Base-by-base conservation (phyloP, 2,329 filamentous ascomycete genomes). In the Arthrobotrys iridis region DNA sequence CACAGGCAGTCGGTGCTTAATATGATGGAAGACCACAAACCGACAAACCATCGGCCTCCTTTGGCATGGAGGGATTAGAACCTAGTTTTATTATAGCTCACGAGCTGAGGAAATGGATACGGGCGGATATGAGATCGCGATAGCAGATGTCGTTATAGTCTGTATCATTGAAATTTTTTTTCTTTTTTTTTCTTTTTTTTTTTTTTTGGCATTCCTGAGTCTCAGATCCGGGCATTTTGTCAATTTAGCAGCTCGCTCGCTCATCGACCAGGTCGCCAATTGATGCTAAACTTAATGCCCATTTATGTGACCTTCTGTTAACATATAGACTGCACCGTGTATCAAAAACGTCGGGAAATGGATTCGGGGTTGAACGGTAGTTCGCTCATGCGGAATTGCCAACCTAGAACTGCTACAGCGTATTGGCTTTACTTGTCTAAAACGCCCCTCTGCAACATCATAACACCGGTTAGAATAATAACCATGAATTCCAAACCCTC, bases 81-180 rank as follows among this genome's bases (percentile, higher is more conserved):
- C n/a, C n/a, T n/a, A n/a, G n/a, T n/a, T n/a, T n/a, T n/a, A n/a
- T n/a, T 46, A 18, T 35, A 43, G 24, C 37, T 46, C 65, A 67
- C 46, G 52, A 67, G 2, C 30, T 22, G n/a, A 71, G 55, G 37
- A 63, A 71, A 4, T 50, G 11, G 37, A 57, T 57, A 26, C 57
- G 18, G 41, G 18, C 8, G n/a, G 18, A 20, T 11, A 6, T 13
- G 13, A 37, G 33, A 37, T 37, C 33, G 33, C 33, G 6, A 37
- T 37, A 6, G 33, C 33, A 13, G 33, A 37, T 13, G 33, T 13
- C 52, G 8, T 22, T 26, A 15, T 35, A 11, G 13, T 57, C 4
- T 20, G 35, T 22, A 4, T 57, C 26, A 2, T 57, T 22, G n/a
- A n/a, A n/a, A n/a, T n/a, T n/a, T 57, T 33, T 57, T 20, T 18